Conservation (phyloP, 345 rosid genomes). For the Ricinus communis region DNA sequence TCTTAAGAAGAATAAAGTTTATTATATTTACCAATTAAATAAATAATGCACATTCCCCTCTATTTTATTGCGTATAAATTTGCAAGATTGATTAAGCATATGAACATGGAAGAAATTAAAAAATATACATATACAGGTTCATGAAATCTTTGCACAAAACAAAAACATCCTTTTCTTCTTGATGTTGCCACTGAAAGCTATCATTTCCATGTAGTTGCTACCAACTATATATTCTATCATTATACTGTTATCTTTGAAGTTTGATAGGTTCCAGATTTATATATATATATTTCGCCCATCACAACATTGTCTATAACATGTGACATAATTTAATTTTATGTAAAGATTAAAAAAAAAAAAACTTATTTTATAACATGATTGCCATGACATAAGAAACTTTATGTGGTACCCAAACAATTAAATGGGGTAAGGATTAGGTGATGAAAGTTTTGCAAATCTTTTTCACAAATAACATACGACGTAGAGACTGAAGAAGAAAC, state of each 20-base stretch:
- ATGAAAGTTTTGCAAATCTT: conserved; percentile 14
- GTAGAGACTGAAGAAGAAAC: conserved; percentile 13
- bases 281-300: neutral
- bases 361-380: neutral
- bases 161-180: conserved; percentile 28
- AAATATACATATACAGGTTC: neutral
- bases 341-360: neutral
- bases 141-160: conserved; percentile 6
- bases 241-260: neutral
- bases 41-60: too few species aligned
- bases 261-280: neutral
- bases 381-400: conserved; percentile 42
- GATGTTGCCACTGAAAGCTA: conserved; percentile 36
- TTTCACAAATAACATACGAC: neutral
- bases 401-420: conserved; percentile 14
- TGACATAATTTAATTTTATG: neutral
- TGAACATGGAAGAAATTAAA: too few species aligned
- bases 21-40: too few species aligned
- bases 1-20: too few species aligned
- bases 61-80: too few species aligned
- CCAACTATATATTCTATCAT: conserved; percentile 18
- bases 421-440: conserved; percentile 42
- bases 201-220: conserved; percentile 33
- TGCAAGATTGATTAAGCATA: too few species aligned
- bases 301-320: neutral